Percentiles rank a stretch among this genome's conserved stretches.
These are phyloP conservation scores for Aspergillus amoenus DNA, from an alignment of 2,329 filamentous ascomycete species.

Conservation along the genomic window DNA sequence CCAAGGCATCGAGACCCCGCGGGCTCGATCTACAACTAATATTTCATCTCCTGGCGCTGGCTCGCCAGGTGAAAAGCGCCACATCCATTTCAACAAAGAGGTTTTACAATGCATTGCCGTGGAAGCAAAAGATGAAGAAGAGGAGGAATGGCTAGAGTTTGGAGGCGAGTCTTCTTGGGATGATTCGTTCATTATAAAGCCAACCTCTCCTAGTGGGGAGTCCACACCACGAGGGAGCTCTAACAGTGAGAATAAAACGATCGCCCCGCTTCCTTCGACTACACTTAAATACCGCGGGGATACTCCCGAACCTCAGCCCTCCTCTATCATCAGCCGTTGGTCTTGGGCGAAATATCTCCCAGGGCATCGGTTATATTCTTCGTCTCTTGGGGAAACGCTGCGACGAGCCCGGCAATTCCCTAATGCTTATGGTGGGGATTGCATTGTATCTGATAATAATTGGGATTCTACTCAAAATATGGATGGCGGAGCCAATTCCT, in stretches of 20 bases:
- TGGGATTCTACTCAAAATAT: slow-evolving; percentile 40
- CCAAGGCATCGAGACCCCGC: slow-evolving; percentile 11
- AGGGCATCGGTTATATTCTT: slow-evolving; percentile 62
- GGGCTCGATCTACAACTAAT: slow-evolving; percentile 61
- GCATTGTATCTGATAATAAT: slow-evolving; percentile 49
- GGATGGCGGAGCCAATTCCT: slow-evolving; percentile 24
- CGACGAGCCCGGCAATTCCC: slow-evolving; percentile 66
- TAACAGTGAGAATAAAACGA: slow-evolving; percentile 72
- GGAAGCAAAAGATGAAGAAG: slow-evolving; percentile 70
- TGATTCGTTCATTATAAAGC: slow-evolving; percentile 82
- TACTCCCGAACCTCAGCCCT: slow-evolving; percentile 60
- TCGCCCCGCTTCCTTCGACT: slow-evolving; percentile 83
- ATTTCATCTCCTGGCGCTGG: slow-evolving; percentile 68
- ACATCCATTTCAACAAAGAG: slow-evolving; percentile 96
- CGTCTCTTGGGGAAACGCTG: slow-evolving; percentile 74
- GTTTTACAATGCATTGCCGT: slow-evolving; percentile 95
- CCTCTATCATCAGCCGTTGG: slow-evolving; percentile 31
- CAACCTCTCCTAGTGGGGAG: slow-evolving; percentile 52
- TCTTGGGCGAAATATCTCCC: slow-evolving; percentile 43
- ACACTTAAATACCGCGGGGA: slow-evolving; percentile 82
- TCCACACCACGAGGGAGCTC: slow-evolving; percentile 58
- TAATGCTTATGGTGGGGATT: slow-evolving; percentile 62
- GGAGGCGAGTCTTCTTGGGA: slow-evolving; percentile 67
- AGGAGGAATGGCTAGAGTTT: slow-evolving; percentile 38
- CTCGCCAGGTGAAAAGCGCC: slow-evolving; percentile 67